Evolutionary conservation across 2,329 filamentous ascomycete species (phyloP).

Genomic region (Harringtonia aguacate): DNA sequence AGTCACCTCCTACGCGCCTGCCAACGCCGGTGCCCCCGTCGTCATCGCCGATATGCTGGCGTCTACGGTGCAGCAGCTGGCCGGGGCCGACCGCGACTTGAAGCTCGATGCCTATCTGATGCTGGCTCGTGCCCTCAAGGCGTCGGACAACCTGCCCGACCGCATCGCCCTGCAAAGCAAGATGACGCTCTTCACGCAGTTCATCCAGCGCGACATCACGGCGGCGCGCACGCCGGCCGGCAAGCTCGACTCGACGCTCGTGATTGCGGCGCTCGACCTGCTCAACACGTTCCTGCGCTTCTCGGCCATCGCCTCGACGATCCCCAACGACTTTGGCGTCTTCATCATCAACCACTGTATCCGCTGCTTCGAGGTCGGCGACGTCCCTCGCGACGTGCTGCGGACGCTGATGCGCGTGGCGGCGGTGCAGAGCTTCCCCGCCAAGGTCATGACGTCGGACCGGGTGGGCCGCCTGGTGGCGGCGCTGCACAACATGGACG

Average conservation of each 20-base stretch:
- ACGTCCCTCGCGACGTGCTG: slow-evolving; percentile 64
- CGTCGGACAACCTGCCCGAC: slow-evolving; percentile 74
- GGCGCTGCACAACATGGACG: slow-evolving; percentile 60
- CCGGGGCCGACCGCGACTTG: slow-evolving; percentile 58
- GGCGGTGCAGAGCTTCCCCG: slow-evolving; percentile 66
- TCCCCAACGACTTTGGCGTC: slow-evolving; percentile 67
- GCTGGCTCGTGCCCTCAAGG: slow-evolving; percentile 63
- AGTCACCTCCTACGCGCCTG: slow-evolving; percentile 30
- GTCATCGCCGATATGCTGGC: slow-evolving; percentile 74
- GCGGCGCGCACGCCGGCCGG: slow-evolving; percentile 43
- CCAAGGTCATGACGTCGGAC: slow-evolving; percentile 61
- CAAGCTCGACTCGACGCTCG: slow-evolving; percentile 54
- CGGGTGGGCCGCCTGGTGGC: slow-evolving; percentile 61
- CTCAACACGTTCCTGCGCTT: slow-evolving; percentile 69
- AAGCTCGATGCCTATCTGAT: slow-evolving; percentile 81
- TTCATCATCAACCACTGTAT: slow-evolving; percentile 78
- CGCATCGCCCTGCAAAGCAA: slow-evolving; percentile 62
- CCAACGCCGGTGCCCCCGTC: slow-evolving; percentile 28
- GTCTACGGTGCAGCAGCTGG: slow-evolving; percentile 72
- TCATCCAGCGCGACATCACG: slow-evolving; percentile 72
- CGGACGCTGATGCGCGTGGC: slow-evolving; percentile 74
- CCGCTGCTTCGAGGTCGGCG: slow-evolving; percentile 55
- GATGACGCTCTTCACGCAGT: slow-evolving; percentile 67
- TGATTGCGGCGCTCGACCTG: slow-evolving; percentile 68
- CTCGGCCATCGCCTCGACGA: slow-evolving; percentile 54